Evolutionary conservation across 75 land plant genomes (phyloP).

Genomic region (Pinus tabuliformis): DNA sequence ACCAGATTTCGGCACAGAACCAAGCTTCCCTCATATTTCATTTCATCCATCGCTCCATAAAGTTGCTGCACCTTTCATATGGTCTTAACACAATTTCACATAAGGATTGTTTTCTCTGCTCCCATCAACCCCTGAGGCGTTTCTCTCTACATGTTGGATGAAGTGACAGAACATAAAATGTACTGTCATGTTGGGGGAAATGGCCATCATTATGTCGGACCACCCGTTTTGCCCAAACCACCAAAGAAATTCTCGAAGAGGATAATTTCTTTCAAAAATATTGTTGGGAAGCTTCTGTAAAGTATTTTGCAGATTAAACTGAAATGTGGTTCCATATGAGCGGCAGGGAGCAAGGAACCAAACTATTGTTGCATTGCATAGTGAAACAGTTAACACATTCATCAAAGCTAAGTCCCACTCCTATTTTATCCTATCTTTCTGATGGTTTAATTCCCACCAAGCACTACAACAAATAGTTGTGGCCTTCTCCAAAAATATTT

Average conservation of each 20-base stretch:
- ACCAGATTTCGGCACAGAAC: too few species aligned
- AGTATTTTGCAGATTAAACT: conserved; percentile 83
- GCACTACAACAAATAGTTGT: conserved; percentile 68
- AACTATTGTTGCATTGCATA: conserved; percentile 81
- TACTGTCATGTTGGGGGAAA: too few species aligned
- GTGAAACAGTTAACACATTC: conserved; percentile 76
- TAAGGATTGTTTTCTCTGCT: too few species aligned
- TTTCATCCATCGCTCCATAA: too few species aligned
- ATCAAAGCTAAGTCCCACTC: conserved; percentile 92
- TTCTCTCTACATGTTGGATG: too few species aligned
- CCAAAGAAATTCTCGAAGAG: conserved; percentile 57
- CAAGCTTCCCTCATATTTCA: too few species aligned
- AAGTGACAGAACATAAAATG: too few species aligned
- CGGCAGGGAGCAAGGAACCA: conserved; percentile 98
- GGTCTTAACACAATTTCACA: too few species aligned
- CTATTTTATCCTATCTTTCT: conserved; percentile 88
- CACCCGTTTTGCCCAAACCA: too few species aligned
- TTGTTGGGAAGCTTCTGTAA: conserved; percentile 95
- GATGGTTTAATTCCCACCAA: conserved; percentile 86
- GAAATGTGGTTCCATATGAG: conserved; percentile 89
- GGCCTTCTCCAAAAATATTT: conserved; percentile 59
- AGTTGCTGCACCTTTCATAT: too few species aligned
- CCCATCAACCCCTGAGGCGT: too few species aligned
- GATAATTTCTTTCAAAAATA: conserved; percentile 90
- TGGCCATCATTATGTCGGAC: too few species aligned